Evolutionary conservation across 352 stramenopile genomes (phyloP), one percentile per base, ranked within the genome.

Genomic region (Pythium oligandrum): DNA sequence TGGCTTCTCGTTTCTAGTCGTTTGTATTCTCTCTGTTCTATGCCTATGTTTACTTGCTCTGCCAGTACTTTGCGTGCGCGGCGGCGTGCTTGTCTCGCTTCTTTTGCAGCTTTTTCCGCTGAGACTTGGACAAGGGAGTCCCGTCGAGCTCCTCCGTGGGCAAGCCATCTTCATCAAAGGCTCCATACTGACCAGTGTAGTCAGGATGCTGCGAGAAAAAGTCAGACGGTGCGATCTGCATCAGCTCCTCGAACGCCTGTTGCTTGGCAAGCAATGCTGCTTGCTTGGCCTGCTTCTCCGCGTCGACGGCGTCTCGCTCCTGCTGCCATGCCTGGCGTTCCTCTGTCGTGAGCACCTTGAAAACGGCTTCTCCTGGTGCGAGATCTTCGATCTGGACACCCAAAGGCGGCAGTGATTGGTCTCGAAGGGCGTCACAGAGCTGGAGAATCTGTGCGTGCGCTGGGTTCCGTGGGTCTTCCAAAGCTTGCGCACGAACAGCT

Each of bases 71-170:
- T 4, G 38, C 53, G 49, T 85, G 85, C 30, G 82, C 73, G 50
- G 86, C 86, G 31, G 66, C 61, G 51, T 93, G 76, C 48, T 90
- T 93, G 6, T 81, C 72, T 8, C 77, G 51, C 48, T 82, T 84
- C 64, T 93, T 93, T 0, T 61, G 12, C 4, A 93, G 66, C 53
- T 93, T 93, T 55, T 93, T 93, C 46, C 66, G 62, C 65, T 86
- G 76, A 9, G 66, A 88, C 45, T 93, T 91, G 26, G 66, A 78
- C 31, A 91, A 47, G 17, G 75, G 61, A n/a, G 62, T 44, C 36
- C 68, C 60, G 10, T 53, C 44, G 1, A 45, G 57, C 30, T 84
- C 77, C 12, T 81, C 61, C 9, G 67, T 79, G 1, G 83, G 83
- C 6, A 90, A 65, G 7, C 78, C 78, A 38, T 83, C 49, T 6